Evolutionary conservation across 2,329 filamentous ascomycete species (phyloP), one percentile per base, ranked within the genome.

Genomic region (Sordariomycetes sp.): DNA sequence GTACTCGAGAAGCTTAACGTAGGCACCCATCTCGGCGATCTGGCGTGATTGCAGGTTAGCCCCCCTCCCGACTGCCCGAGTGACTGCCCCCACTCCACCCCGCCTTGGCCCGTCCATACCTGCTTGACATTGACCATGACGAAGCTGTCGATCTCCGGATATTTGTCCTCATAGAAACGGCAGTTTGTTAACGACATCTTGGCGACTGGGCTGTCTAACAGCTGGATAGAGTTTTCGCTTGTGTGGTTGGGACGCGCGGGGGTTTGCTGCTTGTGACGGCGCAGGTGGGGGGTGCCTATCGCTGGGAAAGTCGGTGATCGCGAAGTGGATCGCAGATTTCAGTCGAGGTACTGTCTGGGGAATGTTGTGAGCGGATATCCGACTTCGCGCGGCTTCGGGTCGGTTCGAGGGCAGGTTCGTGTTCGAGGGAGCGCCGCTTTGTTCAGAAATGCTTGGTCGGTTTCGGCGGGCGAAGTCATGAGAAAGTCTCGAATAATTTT

Each of bases 21-120:
- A 99, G 68, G 95, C 94, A 74, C 94, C 94, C 95, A 99, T 99
- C 77, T 99, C 95, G 74, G 94, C 94, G 72, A 99, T 99, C 89
- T 94, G 24, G 25, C 14, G 25, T 24, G 8, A 20, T 50, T 24
- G 22, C 46, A 50, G 8, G 46, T 50, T 50, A 50, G 46, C n/a
- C 20, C 20, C 46, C 20, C n/a, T 6, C 20, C 1, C 8, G 20
- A 20, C 20, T 50, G 10, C n/a, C 18, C 22, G 46, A 50, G 46
- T 24, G n/a, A 50, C 20, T 20, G 8, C 46, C 46, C 22, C 6
- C 20, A 50, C 20, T n/a, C 43, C n/a, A 6, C 46, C 25, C 37
- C 50, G 16, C 50, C 12, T 32, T 18, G 52, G 32, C 28, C n/a
- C 20, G n/a, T n/a, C 34, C 56, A 53, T 58, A 58, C 96, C 56